phyloP scores from a whole-genome alignment of 164 flowering plant genomes.

The Echeveria elegans region DNA sequence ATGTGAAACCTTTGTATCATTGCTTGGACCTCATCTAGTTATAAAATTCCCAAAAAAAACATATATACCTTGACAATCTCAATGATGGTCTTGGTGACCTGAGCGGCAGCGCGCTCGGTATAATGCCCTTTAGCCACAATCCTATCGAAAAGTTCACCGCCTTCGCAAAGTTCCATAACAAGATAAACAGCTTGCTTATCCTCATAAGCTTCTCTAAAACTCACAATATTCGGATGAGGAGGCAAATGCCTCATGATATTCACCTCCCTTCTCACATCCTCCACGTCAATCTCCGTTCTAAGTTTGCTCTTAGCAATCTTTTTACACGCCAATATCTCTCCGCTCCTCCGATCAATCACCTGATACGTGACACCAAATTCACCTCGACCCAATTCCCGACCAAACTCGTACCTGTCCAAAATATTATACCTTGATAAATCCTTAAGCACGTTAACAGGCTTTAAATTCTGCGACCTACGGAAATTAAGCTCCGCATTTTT shows the following conservation, averaged over 20 bases:
- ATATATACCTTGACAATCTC: constrained; percentile 47
- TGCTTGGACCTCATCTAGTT: background rate
- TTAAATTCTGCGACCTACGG: background rate
- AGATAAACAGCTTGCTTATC: constrained; percentile 49
- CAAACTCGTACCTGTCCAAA: constrained; percentile 24
- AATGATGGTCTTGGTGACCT: constrained; percentile 43
- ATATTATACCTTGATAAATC: constrained; percentile 27
- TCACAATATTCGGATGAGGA: constrained; percentile 49
- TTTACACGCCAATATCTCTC: constrained; percentile 55
- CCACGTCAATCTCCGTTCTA: constrained; percentile 55
- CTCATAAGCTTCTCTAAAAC: constrained; percentile 56
- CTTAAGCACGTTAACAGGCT: constrained; percentile 14
- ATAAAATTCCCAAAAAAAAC: background rate
- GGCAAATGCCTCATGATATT: constrained; percentile 75
- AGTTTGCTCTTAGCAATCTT: constrained; percentile 57
- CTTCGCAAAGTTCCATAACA: constrained; percentile 79
- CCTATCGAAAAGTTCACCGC: constrained; percentile 80
- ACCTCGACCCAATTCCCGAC: constrained; percentile 68
- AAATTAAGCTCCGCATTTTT: background rate
- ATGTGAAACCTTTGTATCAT: background rate
- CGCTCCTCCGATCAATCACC: constrained; percentile 33
- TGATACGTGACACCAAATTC: constrained; percentile 66
- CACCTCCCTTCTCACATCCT: constrained; percentile 77
- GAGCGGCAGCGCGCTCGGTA: constrained; percentile 66
- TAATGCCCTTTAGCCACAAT: constrained; percentile 71